Conservation (phyloP, 257 asterid genomes). For the Solanum chiquidenum region DNA sequence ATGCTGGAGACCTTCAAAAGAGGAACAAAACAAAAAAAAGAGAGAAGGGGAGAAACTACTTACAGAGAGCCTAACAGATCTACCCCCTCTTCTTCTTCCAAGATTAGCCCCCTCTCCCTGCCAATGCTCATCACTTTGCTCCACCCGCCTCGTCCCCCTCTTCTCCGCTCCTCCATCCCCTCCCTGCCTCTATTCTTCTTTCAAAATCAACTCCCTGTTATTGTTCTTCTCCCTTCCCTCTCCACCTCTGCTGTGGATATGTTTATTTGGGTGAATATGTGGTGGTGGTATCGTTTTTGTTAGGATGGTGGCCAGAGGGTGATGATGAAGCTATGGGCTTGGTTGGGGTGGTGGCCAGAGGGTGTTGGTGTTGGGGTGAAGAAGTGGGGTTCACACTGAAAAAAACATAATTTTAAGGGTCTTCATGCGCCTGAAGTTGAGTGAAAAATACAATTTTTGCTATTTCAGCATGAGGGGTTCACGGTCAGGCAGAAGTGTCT, state of each 20-base stretch:
- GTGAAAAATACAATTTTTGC: background rate
- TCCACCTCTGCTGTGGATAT: background rate
- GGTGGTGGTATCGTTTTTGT: background rate
- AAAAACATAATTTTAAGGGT: background rate
- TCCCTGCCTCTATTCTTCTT: background rate
- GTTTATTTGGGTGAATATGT: background rate
- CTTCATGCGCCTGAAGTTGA: background rate
- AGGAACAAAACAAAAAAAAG: too few species aligned
- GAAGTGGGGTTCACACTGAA: background rate
- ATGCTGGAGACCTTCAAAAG: too few species aligned
- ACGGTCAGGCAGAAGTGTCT: background rate
- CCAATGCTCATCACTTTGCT: background rate
- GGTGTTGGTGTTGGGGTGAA: background rate
- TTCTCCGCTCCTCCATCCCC: background rate
- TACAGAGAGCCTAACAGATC: too few species aligned
- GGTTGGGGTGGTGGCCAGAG: too few species aligned
- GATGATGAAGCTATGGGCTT: too few species aligned
- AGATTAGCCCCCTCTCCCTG: background rate
- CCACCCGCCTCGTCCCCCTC: background rate
- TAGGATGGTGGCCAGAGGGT: background rate
- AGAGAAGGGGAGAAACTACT: too few species aligned
- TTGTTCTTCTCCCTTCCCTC: background rate
- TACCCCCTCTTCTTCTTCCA: background rate
- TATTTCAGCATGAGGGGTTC: background rate
- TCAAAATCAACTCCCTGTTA: background rate